Conservation (phyloP, 495 filamentous ascomycete species). For the Alectoria sarmentosa region DNA sequence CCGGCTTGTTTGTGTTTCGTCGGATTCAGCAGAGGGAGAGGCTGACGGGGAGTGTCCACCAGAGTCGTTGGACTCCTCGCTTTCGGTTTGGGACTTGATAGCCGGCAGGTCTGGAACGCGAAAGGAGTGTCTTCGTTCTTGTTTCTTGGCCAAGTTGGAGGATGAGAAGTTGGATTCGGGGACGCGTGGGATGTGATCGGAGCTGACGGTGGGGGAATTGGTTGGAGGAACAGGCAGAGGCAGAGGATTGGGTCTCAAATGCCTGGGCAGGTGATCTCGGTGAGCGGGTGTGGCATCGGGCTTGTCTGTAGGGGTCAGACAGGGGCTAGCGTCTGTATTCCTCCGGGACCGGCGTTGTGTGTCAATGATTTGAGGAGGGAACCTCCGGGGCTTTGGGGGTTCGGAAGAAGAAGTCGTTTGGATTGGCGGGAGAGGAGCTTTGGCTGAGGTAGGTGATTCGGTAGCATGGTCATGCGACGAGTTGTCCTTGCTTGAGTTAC, state of each 20-base stretch:
- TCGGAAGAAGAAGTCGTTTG: slow-evolving; percentile 10
- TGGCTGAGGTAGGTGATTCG: slow-evolving; percentile 11
- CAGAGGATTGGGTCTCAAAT: slow-evolving; percentile 17
- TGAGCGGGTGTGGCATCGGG: slow-evolving; percentile 32
- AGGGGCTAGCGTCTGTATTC: slow-evolving; percentile 27
- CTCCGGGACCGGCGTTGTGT: slow-evolving; percentile 46
- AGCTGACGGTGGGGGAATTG: slow-evolving; percentile 30
- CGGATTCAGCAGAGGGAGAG: slow-evolving; percentile 37
- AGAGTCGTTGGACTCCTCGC: slow-evolving; percentile 47
- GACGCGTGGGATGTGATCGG: slow-evolving; percentile 18
- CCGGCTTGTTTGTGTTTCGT: slow-evolving; percentile 31
- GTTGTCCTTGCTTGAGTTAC: slow-evolving; percentile 28
- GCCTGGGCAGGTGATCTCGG: slow-evolving; percentile 16
- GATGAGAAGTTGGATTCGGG: slow-evolving; percentile 45
- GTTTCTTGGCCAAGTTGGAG: slow-evolving; percentile 35
- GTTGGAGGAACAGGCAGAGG: slow-evolving; percentile 23
- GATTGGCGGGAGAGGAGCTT: slow-evolving; percentile 21
- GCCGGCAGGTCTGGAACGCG: slow-evolving; percentile 44
- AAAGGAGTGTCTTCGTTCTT: slow-evolving; percentile 48
- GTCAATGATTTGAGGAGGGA: slow-evolving; percentile 53
- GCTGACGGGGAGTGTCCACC: slow-evolving; percentile 43
- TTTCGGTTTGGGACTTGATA: slow-evolving; percentile 50
- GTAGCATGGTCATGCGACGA: slow-evolving; percentile 19
- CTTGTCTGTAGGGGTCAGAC: slow-evolving; percentile 31
- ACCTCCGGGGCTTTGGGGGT: slow-evolving; percentile 22